Base-by-base conservation (phyloP, 179 eudicot genomes). In the Gypsophila paniculata region DNA sequence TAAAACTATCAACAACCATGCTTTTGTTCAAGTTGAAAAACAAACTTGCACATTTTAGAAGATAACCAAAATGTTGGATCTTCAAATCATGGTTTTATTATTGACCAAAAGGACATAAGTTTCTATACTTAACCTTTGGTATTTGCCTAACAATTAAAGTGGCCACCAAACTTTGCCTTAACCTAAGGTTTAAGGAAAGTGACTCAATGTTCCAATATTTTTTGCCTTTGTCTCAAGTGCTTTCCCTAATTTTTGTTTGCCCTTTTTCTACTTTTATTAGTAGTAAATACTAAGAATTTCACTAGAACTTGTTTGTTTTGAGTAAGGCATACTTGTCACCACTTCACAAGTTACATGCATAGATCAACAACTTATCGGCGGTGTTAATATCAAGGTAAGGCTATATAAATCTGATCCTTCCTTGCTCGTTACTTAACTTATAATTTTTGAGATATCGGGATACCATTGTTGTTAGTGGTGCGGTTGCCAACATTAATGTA, bases 101-200 rank as follows among this genome's bases (percentile, higher is more conserved):
- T 73, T 39, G 52, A 39, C 71, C 57, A 65, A 48, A 17, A 73
- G 2, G 46, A 67, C 42, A 25, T 36, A 29, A 29, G 67, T 46
- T 62, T 69, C 55, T 68, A 44, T 22, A 49, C 61, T 39, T 51
- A 70, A 69, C 13, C 62, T 52, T 19, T 38, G 17, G 65, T 70
- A 51, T 52, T 42, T 62, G 73, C 74, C 70, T 69, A 75, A 62
- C 78, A 58, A 51, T 75, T 75, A 48, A 53, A 69, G 44, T 62
- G 13, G 25, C 29, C 48, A 34, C 66, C 73, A 52, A 70, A 6
- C 29, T 68, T 75, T 69, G 52, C 73, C 73, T 49, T 74, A 46
- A 39, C 39, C 59, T 32, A 58, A 9, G 42, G 21, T 29, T 32
- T 23, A 57, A 57, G 66, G 59, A 74, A 55, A 68, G 71, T 68